phyloP scores from a whole-genome alignment of 257 asterid species.

The Ajuga chamaepitys region DNA sequence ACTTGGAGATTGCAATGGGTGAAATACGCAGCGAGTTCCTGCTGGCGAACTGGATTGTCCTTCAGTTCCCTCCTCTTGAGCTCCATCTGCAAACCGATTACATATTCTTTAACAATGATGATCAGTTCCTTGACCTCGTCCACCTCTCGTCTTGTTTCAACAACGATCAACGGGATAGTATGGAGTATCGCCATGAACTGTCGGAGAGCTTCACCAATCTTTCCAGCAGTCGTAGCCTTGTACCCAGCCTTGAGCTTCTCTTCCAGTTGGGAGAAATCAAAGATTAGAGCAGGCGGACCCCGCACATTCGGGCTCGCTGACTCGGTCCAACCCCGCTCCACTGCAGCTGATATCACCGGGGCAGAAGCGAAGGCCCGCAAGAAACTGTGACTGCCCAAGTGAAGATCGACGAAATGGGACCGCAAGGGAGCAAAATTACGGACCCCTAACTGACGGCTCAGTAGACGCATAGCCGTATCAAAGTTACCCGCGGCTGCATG shows the following conservation, averaged over 20 bases:
- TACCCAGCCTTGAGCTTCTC: slow-evolving; percentile 76
- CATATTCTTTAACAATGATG: slow-evolving; percentile 61
- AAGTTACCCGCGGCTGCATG: slow-evolving; percentile 95
- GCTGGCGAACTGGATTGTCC: slow-evolving; percentile 71
- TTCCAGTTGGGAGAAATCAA: slow-evolving; percentile 61
- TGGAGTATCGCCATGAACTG: slow-evolving; percentile 56
- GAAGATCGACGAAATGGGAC: slow-evolving; percentile 56
- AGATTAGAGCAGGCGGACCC: slow-evolving; percentile 74
- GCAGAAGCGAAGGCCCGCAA: slow-evolving; percentile 69
- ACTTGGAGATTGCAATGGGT: slow-evolving; percentile 76
- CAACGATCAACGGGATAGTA: slow-evolving; percentile 68
- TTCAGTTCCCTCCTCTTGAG: slow-evolving; percentile 65
- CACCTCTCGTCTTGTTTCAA: slow-evolving; percentile 74
- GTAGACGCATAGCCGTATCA: slow-evolving; percentile 86
- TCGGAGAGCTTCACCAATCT: slow-evolving; percentile 64
- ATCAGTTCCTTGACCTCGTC: slow-evolving; percentile 79
- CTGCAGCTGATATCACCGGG: slow-evolving; percentile 58
- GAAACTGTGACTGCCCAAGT: slow-evolving; percentile 72
- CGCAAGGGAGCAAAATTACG: slow-evolving; percentile 63
- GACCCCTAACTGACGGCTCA: slow-evolving; percentile 79
- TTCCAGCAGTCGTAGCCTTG: slow-evolving; percentile 70
- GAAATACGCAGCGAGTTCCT: slow-evolving; percentile 88
- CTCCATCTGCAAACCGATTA: slow-evolving; percentile 72
- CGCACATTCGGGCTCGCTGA: slow-evolving; percentile 64
- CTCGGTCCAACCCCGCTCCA: slow-evolving; percentile 85